These are phyloP conservation scores for Cyberlindnera maritima DNA, from an alignment of 805 yeast genomes.

Conservation along the genomic window DNA sequence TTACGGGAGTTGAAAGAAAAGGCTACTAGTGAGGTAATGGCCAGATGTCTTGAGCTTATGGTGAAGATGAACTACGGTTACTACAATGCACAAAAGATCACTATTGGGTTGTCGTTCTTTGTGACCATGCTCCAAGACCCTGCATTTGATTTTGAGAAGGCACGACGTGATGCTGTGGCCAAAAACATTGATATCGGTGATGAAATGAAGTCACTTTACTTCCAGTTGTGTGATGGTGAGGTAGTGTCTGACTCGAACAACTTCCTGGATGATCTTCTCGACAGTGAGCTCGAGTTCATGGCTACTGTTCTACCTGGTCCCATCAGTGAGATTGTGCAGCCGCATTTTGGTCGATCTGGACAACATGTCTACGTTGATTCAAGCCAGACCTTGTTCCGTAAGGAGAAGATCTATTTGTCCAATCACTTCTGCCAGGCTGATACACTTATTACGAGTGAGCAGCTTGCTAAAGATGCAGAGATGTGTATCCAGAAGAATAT, in stretches of 20 bases:
- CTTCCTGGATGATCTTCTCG: slow-evolving; percentile 11
- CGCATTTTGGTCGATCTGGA: slow-evolving; percentile 1
- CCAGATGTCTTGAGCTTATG: background rate
- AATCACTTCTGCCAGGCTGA: background rate
- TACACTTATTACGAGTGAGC: background rate
- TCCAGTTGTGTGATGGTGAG: background rate
- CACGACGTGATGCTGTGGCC: slow-evolving; percentile 4
- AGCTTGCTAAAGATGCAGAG: background rate
- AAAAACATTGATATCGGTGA: background rate
- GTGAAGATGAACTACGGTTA: slow-evolving; percentile 7
- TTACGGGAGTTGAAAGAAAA: background rate
- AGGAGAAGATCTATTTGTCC: background rate
- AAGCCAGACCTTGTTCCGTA: background rate
- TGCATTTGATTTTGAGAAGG: slow-evolving; percentile 17
- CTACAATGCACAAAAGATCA: slow-evolving; percentile 20
- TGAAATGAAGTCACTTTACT: background rate
- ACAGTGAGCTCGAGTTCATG: slow-evolving; percentile 12
- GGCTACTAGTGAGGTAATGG: background rate
- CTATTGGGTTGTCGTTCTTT: slow-evolving; percentile 16
- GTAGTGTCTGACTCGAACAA: slow-evolving; percentile 16
- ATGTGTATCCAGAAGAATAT: background rate
- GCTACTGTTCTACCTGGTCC: slow-evolving; percentile 2
- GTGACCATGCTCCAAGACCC: slow-evolving; percentile 18
- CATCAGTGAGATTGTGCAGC: slow-evolving; percentile 17
- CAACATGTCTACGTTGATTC: background rate